These are phyloP conservation scores for Albatrellus ellisii DNA, from an alignment of 768 basidiomycete species.

Conservation along the genomic window DNA sequence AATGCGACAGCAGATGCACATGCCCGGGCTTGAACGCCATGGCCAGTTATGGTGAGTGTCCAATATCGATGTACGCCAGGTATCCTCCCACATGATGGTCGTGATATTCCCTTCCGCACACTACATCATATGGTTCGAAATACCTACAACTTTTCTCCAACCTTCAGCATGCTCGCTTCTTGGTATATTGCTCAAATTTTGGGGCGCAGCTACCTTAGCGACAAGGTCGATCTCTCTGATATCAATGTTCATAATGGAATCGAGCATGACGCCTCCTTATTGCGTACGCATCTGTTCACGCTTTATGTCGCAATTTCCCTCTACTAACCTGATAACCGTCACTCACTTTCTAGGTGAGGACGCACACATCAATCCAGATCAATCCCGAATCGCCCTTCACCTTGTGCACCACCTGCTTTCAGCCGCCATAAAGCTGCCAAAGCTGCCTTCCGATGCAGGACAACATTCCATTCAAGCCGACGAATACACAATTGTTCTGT, in stretches of 20 bases:
- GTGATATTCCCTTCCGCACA: conserved; percentile 46
- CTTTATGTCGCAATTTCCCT: background rate
- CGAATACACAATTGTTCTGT: conserved; percentile 4
- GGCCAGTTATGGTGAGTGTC: conserved; percentile 61
- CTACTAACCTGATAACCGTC: background rate
- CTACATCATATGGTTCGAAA: conserved; percentile 28
- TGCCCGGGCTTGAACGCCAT: conserved; percentile 72
- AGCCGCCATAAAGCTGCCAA: conserved; percentile 45
- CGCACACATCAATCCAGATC: conserved; percentile 30
- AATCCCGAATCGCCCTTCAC: conserved; percentile 32
- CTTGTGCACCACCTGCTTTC: conserved; percentile 44
- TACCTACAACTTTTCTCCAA: conserved; percentile 58
- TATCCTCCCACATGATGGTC: conserved; percentile 50
- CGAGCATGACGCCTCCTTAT: conserved; percentile 55
- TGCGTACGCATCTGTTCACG: conserved; percentile 30
- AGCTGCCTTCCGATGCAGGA: too few species aligned
- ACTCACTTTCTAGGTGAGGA: conserved; percentile 40
- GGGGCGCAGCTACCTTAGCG: conserved; percentile 38
- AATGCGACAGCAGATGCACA: conserved; percentile 56
- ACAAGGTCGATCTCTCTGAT: conserved; percentile 51
- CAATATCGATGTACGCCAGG: conserved; percentile 13
- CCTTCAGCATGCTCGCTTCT: conserved; percentile 57
- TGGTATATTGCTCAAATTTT: conserved; percentile 46
- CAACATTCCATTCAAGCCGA: conserved; percentile 6
- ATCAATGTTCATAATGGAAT: conserved; percentile 66